These are phyloP conservation scores for Leucosporidium creatinivorum DNA, from an alignment of 768 basidiomycete genomes.

Conservation along the genomic window DNA sequence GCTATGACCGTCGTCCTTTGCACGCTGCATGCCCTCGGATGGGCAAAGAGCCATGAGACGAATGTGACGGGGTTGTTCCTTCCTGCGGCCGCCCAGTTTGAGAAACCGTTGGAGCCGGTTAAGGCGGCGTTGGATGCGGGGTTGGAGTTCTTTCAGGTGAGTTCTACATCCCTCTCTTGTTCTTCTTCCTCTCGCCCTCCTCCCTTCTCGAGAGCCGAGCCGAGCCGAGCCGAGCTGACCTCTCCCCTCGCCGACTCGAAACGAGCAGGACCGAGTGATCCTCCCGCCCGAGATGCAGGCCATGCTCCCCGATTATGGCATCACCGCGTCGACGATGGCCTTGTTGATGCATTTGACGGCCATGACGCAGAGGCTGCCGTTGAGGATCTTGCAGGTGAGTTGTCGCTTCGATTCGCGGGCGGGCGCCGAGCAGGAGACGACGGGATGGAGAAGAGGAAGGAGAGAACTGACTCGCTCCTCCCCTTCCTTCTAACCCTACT, in stretches of 20 bases:
- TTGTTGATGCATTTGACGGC: slow-evolving; percentile 26
- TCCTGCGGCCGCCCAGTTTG: background rate
- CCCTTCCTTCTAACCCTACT: too few relatives aligned
- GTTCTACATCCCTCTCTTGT: too few relatives aligned
- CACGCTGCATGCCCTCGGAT: slow-evolving; percentile 15
- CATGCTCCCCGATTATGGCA: slow-evolving; percentile 1
- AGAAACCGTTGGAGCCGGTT: background rate
- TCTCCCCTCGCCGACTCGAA: background rate
- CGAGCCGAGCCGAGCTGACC: background rate
- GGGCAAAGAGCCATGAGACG: slow-evolving; percentile 8
- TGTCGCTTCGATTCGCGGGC: too few relatives aligned
- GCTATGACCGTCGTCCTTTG: slow-evolving; percentile 21
- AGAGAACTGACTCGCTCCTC: too few relatives aligned
- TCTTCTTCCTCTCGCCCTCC: background rate
- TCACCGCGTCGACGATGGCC: slow-evolving; percentile 9
- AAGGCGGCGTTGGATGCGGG: slow-evolving; percentile 9
- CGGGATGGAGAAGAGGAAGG: too few relatives aligned
- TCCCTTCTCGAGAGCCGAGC: background rate
- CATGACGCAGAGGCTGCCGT: slow-evolving; percentile 9
- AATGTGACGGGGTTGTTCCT: slow-evolving; percentile 15
- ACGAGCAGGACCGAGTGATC: slow-evolving; percentile 16
- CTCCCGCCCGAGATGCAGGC: slow-evolving; percentile 25
- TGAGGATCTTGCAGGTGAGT: slow-evolving; percentile 22
- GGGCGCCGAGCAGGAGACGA: too few relatives aligned
- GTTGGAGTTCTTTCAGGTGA: slow-evolving; percentile 22